Evolutionary conservation across 306 rosid genomes (phyloP), one percentile per base, ranked within the genome.

Genomic region (Rosa multiflora): DNA sequence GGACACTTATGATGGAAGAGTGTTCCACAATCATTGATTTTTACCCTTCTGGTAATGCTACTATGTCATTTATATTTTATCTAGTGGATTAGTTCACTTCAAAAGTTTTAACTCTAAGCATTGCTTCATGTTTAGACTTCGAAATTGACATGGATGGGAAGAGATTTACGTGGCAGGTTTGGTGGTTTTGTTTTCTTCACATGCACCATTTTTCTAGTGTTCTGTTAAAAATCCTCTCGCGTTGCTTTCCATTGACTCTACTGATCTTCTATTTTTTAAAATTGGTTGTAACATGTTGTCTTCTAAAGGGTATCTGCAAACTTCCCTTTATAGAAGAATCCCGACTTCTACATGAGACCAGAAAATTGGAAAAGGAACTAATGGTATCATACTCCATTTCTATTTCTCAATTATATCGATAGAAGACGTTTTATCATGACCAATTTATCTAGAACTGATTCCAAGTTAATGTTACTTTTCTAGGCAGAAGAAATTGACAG

Each of bases 111-210:
- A 78, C n/a, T 58, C 49, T 0, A 17, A 21, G 37, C 15, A 10
- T 55, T 64, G 21, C 68, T 79, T 20, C 12, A 29, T 55, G 21
- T 67, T 6, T 70, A 88, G 91, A 89, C 70, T 86, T 87, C 73
- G 86, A 87, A n/a, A 55, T 87, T 8, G 93, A 91, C 37, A 48
- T 1, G 5, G 96, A 87, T 47, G 93, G 90, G 66, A 88, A 88
- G 79, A 80, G 88, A 14, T 89, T 80, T 78, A 3, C 21, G 13
- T 82, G 89, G 93, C 91, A 88, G 92, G 92, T 91, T 32, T 1
- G 8, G 46, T 6, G 46, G 46, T 43, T 43, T 70, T 9, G 0
- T 2, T 44, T 69, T 14, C 20, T 35, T 72, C 13, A 37, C 29
- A 32, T 48, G 9, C n/a, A 18, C 18, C 2, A 10, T 29, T 18